Conservation (phyloP, 352 stramenopile genomes). For the Phytophthora palmivora region DNA sequence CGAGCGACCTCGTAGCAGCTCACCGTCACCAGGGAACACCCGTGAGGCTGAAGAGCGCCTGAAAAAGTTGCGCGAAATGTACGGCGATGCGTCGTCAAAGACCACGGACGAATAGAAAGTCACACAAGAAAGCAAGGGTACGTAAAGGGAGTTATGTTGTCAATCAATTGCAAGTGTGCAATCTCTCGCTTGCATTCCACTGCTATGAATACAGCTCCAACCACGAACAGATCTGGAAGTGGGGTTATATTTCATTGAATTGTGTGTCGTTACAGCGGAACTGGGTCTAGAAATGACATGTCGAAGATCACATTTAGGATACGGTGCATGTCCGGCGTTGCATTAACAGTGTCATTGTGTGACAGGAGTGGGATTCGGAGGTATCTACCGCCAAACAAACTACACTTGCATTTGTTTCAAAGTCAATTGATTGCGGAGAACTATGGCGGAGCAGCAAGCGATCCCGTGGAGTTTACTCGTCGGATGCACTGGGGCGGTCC, state of each 20-base stretch:
- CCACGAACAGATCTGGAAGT: constrained; percentile 4
- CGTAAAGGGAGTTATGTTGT: constrained; percentile 4
- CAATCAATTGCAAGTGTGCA: no score
- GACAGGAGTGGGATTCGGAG: constrained; percentile 7
- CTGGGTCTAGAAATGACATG: no score
- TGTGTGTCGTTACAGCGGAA: no score
- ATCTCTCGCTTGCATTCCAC: no score
- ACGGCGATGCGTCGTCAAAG: constrained; percentile 79
- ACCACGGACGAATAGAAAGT: constrained; percentile 34
- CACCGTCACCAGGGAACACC: constrained; percentile 40
- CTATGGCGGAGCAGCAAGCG: constrained; percentile 10
- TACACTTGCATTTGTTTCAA: neutral
- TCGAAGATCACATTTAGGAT: no score
- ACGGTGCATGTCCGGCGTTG: no score
- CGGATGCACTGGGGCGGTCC: neutral
- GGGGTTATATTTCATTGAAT: no score
- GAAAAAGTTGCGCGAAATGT: constrained; percentile 76
- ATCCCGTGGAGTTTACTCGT: constrained; percentile 15
- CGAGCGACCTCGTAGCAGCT: constrained; percentile 29
- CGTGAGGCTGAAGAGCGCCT: constrained; percentile 70
- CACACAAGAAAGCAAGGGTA: constrained; percentile 1
- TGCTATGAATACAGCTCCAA: constrained; percentile 13
- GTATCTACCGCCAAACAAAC: constrained; percentile 3
- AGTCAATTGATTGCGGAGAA: no score
- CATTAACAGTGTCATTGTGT: no score